Base-by-base conservation (phyloP, 2,329 filamentous ascomycete genomes). In the Fusarium newnesense region DNA sequence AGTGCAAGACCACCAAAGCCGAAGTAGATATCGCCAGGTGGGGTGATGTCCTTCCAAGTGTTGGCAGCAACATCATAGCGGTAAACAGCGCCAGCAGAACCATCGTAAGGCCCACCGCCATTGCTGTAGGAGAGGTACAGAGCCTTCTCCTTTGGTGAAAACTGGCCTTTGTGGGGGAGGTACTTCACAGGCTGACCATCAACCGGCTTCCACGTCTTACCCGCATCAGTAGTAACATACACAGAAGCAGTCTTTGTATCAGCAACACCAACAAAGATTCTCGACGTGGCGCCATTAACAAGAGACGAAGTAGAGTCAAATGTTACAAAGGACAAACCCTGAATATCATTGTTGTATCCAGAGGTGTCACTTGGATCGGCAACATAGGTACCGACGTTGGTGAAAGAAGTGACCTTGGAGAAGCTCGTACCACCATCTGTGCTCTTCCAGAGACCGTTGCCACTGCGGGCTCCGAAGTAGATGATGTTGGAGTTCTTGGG, bases 371-470 rank as follows among this genome's bases (percentile, higher is more conserved):
- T 83, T 4, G 87, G 82, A 68, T 88, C 80, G 4, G 84, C 80
- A 11, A 83, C 78, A 67, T 81, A 89, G 4, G 84, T 86, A 34
- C 88, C 88, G 8, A 84, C 82, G 63, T 84, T 86, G 16, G 82
- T 87, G 77, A 88, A 89, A 1, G 84, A 83, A 2, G 83, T 79
- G 7, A 90, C 88, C 67, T 88, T 87, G 30, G 78, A 74, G 78
- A 88, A 90, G 16, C 84, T 87, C 32, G 77, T 84, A n/a, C 88
- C 89, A 18, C 84, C 85, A 69, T 91, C 86, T 8, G 85, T 87
- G 62, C 86, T 88, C 79, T 87, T 89, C 85, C 87, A 90, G 6
- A 91, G 81, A 6, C 89, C 89, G 39, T 90, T 85, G 10, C 88
- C 88, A 66, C 87, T 89, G 47, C 88, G 84, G 4, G 88, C 87